These are phyloP conservation scores for Chimonanthus salicifolius DNA, from an alignment of 164 flowering plant species.

Conservation along the genomic window DNA sequence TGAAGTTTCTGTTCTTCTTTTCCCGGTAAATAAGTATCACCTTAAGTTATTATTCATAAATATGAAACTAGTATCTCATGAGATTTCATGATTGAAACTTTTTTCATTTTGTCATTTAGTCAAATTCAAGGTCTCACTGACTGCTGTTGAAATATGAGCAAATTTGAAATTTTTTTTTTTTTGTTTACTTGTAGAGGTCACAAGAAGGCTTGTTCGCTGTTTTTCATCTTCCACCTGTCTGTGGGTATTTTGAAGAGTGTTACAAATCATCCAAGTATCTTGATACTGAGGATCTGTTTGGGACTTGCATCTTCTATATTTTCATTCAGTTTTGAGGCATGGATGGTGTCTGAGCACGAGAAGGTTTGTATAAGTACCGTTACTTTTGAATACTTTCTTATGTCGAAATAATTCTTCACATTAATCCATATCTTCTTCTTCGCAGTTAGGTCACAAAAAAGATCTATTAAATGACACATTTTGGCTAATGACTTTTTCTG, in stretches of 20 bases:
- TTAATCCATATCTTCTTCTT: conserved; percentile 5
- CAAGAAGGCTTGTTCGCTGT: conserved; percentile 58
- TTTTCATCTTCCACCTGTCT: conserved; percentile 66
- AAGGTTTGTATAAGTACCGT: conserved; percentile 48
- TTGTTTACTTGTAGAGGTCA: conserved; percentile 56
- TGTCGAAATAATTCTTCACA: not conserved
- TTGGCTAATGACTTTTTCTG: conserved; percentile 80
- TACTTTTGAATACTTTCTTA: conserved; percentile 5
- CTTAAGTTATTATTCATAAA: not conserved
- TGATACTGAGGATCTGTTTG: conserved; percentile 55
- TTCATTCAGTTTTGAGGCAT: conserved; percentile 76
- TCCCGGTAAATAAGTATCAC: not conserved
- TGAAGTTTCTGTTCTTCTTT: too few species aligned
- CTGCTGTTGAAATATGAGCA: not conserved
- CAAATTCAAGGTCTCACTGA: not conserved
- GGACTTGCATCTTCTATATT: conserved; percentile 71
- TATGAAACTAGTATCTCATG: not conserved
- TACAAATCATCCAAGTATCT: conserved; percentile 38
- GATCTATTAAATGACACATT: conserved; percentile 68
- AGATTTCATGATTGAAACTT: not conserved
- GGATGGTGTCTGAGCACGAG: conserved; percentile 81
- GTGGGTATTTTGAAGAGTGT: conserved; percentile 62
- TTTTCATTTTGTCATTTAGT: not conserved
- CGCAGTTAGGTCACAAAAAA: conserved; percentile 69
- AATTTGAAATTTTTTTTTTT: conserved; percentile 3